Evolutionary conservation across 441 rosid genomes (phyloP).

Genomic region (Croton laevigatus): DNA sequence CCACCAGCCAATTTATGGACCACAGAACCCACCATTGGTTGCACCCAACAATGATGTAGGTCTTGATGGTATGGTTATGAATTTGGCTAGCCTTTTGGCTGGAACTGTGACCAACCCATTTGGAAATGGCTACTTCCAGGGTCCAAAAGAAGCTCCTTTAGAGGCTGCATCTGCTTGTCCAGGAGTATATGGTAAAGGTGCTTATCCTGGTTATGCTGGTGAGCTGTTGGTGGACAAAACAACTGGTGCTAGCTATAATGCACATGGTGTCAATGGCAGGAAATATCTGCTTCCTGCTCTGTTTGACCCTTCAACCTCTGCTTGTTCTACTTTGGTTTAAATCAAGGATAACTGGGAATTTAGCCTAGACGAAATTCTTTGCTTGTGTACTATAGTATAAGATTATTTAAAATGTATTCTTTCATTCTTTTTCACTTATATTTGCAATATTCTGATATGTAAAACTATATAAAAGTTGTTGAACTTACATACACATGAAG

Average conservation of each 20-base stretch:
- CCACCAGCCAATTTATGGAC: constrained; percentile 68
- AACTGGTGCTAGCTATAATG: constrained; percentile 75
- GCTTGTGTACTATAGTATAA: neutral
- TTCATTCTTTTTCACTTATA: constrained; percentile 23
- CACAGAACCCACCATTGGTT: constrained; percentile 50
- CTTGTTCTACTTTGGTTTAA: constrained; percentile 56
- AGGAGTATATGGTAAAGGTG: constrained; percentile 66
- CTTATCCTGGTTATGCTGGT: constrained; percentile 80
- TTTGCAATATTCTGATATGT: neutral
- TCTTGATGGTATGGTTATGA: constrained; percentile 75
- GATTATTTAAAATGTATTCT: constrained; percentile 29
- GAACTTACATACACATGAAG: neutral
- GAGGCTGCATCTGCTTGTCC: constrained; percentile 85
- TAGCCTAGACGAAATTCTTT: neutral
- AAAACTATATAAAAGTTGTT: neutral
- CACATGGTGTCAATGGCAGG: constrained; percentile 59
- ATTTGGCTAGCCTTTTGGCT: constrained; percentile 59
- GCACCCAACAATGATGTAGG: constrained; percentile 84
- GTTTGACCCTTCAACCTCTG: constrained; percentile 54
- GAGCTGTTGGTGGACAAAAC: constrained; percentile 47
- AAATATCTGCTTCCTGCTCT: constrained; percentile 70
- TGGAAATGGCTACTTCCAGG: constrained; percentile 64
- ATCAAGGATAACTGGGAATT: neutral
- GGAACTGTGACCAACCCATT: constrained; percentile 80
- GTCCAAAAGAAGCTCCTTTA: constrained; percentile 61